Conservation (phyloP, 768 basidiomycete genomes). For the Suillus subaureus region DNA sequence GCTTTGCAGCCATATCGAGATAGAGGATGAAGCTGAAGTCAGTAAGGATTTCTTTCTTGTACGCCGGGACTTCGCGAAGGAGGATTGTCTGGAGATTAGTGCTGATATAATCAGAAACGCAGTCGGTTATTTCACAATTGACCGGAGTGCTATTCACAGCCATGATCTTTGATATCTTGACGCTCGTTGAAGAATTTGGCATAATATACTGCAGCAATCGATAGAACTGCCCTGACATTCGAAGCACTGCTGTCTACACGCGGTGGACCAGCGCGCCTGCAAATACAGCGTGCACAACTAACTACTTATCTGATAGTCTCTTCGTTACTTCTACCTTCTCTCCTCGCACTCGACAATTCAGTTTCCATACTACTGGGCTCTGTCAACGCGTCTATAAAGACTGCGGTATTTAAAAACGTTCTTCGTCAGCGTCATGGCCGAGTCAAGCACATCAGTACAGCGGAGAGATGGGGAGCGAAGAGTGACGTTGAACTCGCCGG, state of each 20-base stretch:
- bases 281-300: background rate
- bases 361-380: background rate
- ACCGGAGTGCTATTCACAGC: background rate
- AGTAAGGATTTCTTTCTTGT: constrained; percentile 89
- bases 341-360: background rate
- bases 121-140: background rate
- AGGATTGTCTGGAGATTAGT: constrained; percentile 65
- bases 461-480: background rate
- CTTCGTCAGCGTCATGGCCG: background rate
- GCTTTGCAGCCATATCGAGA: constrained; percentile 99
- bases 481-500: background rate
- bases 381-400: background rate
- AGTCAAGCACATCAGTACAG: background rate
- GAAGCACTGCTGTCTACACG: background rate
- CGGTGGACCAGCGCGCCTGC: background rate
- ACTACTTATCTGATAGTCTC: background rate
- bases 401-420: background rate
- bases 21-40: no score
- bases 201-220: background rate
- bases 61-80: no score
- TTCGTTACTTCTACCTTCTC: background rate
- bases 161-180: background rate
- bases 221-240: background rate
- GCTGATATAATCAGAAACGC: background rate
- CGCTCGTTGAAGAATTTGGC: background rate